A percentile compares a stretch with the other conserved stretches of the same genome.
These are phyloP conservation scores for Aspergillus carlsbadensis DNA, from an alignment of 495 filamentous ascomycete species.

Conservation along the genomic window DNA sequence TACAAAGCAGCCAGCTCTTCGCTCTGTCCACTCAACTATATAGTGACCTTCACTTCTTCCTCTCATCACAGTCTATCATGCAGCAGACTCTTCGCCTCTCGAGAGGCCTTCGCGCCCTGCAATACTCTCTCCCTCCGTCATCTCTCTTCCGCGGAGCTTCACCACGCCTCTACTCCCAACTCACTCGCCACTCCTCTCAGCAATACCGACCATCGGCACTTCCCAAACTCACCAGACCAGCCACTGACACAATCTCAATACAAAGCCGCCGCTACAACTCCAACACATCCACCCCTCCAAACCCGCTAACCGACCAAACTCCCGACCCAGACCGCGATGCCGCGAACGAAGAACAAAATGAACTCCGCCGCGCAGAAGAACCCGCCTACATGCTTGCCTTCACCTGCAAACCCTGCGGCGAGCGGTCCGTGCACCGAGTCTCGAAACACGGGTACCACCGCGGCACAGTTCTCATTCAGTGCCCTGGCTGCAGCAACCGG, in stretches of 20 bases:
- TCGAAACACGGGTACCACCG: slow-evolving; percentile 92
- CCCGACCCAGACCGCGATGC: slow-evolving; percentile 27
- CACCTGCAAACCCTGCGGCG: slow-evolving; percentile 83
- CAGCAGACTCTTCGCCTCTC: slow-evolving; percentile 11
- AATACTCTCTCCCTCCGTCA: slow-evolving; percentile 14
- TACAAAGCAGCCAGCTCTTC: not conserved
- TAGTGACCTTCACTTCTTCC: not conserved
- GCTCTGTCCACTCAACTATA: not conserved
- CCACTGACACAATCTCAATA: slow-evolving; percentile 2
- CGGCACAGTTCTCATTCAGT: slow-evolving; percentile 83
- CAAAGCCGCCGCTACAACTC: slow-evolving; percentile 35
- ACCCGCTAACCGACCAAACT: slow-evolving; percentile 31
- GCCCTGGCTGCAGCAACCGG: slow-evolving; percentile 76
- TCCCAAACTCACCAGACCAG: not conserved
- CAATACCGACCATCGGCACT: slow-evolving; percentile 7
- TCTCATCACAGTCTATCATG: slow-evolving; percentile 7
- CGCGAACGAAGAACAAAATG: slow-evolving; percentile 31
- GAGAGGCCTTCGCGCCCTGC: slow-evolving; percentile 18
- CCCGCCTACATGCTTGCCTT: slow-evolving; percentile 83
- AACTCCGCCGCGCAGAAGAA: slow-evolving; percentile 44
- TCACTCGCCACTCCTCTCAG: slow-evolving; percentile 1
- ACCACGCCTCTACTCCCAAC: slow-evolving; percentile 22
- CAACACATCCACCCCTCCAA: slow-evolving; percentile 17
- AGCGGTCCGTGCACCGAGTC: slow-evolving; percentile 72
- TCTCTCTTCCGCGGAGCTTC: slow-evolving; percentile 13